Base-by-base conservation (phyloP, 2,329 filamentous ascomycete genomes). In the Spiromastix sp. region DNA sequence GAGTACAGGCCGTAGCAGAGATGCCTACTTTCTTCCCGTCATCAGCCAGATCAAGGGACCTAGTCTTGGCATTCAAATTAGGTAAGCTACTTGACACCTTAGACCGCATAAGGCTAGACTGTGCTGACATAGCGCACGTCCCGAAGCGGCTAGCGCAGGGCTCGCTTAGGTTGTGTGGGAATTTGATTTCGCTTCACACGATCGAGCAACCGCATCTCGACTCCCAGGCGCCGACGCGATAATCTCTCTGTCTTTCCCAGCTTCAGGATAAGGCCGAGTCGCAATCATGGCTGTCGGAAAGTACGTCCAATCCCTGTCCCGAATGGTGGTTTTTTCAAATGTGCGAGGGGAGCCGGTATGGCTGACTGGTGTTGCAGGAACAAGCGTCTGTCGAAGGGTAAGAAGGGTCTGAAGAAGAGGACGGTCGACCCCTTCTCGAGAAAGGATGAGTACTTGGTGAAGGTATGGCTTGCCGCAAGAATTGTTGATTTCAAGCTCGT, bases 391-490 rank as follows among this genome's bases (percentile, higher is more conserved):
- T 96, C 91, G 53, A 98, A 98, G 80, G 91, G 91, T 74, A 98
- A 96, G 85, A 98, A 98, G 81, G 89, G 91, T 70, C 77, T 96
- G 67, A 96, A 96, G 85, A 96, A 98, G 89, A 89, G 89, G 74
- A 89, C 87, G 61, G 73, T 81, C 57, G 91, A 98, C 70, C 89
- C 91, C 61, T 96, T 96, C 77, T 78, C 87, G 61, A 84, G 89
- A 66, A 98, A 98, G 79, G 91, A 96, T 68, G 96, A 93, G 85
- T 98, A 87, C 74, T 84, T 81, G 60, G 80, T 98, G 71, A 96
- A 96, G 80, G 81, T 85, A 61, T 52, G 71, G 42, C 43, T 34
- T 8, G 26, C 26, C 10, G 32, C 3, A 13, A 11, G 11, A 12
- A 9, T n/a, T 20, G 13, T 12, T 15, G 4, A 5, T 18, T 27